A percentile compares a stretch with the other conserved stretches of the same genome.
Evolutionary conservation across 108 stramenopile species (phyloP).

Genomic region (Tribonema minus): DNA sequence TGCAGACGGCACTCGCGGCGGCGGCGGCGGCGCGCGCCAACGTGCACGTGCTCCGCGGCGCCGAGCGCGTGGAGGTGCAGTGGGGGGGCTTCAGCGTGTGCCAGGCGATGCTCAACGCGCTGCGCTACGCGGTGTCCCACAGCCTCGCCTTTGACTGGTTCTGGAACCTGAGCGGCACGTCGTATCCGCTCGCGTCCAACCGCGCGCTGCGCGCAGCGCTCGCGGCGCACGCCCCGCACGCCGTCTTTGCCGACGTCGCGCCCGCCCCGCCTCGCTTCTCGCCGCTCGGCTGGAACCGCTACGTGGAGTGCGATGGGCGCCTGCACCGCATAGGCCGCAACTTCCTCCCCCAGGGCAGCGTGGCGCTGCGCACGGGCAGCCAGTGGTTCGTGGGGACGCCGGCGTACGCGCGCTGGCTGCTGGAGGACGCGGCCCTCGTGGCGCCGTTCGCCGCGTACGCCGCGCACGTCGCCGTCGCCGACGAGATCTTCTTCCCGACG

Average conservation of each 20-base stretch:
- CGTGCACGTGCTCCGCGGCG: background rate
- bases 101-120: slow-evolving; percentile 78
- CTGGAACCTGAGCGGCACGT: slow-evolving; percentile 76
- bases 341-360: slow-evolving; percentile 63
- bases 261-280: background rate
- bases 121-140: slow-evolving; percentile 56
- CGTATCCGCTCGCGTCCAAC: slow-evolving; percentile 85
- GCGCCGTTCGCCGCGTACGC: slow-evolving; percentile 70
- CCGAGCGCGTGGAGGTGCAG: slow-evolving; percentile 69
- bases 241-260: background rate
- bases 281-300: slow-evolving; percentile 72
- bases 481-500: slow-evolving; percentile 90
- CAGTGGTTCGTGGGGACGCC: slow-evolving; percentile 89
- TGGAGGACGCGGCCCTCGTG: slow-evolving; percentile 61
- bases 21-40: background rate
- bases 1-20: background rate
- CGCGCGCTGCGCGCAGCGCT: slow-evolving; percentile 73
- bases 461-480: slow-evolving; percentile 81
- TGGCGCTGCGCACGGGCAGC: no score
- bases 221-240: slow-evolving; percentile 71
- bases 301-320: slow-evolving; percentile 87
- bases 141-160: slow-evolving; percentile 53
- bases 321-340: slow-evolving; percentile 83
- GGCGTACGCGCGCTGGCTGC: slow-evolving; percentile 79
- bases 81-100: slow-evolving; percentile 94